Conservation (phyloP, 805 yeast genomes). For the Candida maris region DNA sequence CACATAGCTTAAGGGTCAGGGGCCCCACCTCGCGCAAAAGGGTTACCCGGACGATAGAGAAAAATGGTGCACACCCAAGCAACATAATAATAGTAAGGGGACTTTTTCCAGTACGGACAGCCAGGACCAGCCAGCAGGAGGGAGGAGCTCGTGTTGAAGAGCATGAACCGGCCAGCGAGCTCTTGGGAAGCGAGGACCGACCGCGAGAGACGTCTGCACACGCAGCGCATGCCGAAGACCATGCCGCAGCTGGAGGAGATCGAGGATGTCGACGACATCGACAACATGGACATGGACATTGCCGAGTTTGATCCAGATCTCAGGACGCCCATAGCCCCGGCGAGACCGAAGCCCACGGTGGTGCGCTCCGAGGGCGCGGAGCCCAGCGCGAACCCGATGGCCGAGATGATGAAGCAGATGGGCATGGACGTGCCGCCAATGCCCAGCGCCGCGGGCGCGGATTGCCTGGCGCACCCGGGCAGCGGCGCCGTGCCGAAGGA, state of each 20-base stretch:
- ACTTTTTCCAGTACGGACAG: too few relatives aligned
- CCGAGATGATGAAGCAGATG: conserved; percentile 27
- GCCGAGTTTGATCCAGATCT: conserved; percentile 81
- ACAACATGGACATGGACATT: conserved; percentile 88
- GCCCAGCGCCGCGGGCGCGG: conserved; percentile 15
- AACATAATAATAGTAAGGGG: too few relatives aligned
- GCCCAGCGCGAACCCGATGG: conserved; percentile 26
- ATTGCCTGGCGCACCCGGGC: conserved; percentile 12
- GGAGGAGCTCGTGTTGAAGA: too few relatives aligned
- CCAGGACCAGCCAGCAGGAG: too few relatives aligned
- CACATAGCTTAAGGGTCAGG: too few relatives aligned
- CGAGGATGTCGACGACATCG: conserved; percentile 77
- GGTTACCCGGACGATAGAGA: too few relatives aligned
- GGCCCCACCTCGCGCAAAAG: too few relatives aligned
- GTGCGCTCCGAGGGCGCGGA: conserved; percentile 55
- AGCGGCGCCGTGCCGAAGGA: conserved; percentile 16
- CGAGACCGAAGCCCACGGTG: conserved; percentile 53
- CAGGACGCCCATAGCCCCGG: conserved; percentile 68
- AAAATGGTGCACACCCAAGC: too few relatives aligned
- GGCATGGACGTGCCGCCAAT: conserved; percentile 31
- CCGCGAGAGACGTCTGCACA: too few relatives aligned
- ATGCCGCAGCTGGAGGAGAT: conserved; percentile 76
- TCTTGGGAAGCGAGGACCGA: too few relatives aligned
- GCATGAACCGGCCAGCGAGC: too few relatives aligned
- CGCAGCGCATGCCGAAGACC: too few relatives aligned